Evolutionary conservation across 768 basidiomycete species (phyloP).

Genomic region (Tricholoma matsutake): DNA sequence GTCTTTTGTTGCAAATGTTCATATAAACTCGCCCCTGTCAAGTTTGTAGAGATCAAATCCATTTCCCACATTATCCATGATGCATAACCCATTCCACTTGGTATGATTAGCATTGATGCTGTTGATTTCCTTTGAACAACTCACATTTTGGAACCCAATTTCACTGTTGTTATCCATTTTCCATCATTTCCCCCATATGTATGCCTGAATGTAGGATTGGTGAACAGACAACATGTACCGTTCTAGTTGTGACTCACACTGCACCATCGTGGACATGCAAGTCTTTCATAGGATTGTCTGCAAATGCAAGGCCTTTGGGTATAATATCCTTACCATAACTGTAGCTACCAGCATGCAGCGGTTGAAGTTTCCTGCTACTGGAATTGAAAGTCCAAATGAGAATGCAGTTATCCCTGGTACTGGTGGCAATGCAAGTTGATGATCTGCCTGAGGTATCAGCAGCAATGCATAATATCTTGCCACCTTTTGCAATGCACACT

Average conservation of each 20-base stretch:
- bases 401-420: background rate
- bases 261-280: background rate
- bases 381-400: background rate
- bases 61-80: too few species aligned
- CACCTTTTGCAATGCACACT: background rate
- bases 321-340: background rate
- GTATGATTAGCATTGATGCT: too few species aligned
- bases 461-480: background rate
- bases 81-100: too few species aligned
- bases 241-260: background rate
- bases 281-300: background rate
- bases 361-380: background rate
- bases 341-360: background rate
- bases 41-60: slow-evolving; percentile 19
- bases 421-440: background rate
- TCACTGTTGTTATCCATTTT: background rate
- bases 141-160: slow-evolving; percentile 1
- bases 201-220: background rate
- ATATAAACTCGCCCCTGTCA: slow-evolving; percentile 14
- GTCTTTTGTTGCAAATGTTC: slow-evolving; percentile 8
- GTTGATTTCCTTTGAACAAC: too few species aligned
- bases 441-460: background rate
- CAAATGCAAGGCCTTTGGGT: background rate
- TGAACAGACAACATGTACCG: background rate
- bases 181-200: background rate